Evolutionary conservation across 176 grass and related monocot genomes (phyloP), one percentile per base, ranked within the genome.

Genomic region (Phyllostachys edulis): DNA sequence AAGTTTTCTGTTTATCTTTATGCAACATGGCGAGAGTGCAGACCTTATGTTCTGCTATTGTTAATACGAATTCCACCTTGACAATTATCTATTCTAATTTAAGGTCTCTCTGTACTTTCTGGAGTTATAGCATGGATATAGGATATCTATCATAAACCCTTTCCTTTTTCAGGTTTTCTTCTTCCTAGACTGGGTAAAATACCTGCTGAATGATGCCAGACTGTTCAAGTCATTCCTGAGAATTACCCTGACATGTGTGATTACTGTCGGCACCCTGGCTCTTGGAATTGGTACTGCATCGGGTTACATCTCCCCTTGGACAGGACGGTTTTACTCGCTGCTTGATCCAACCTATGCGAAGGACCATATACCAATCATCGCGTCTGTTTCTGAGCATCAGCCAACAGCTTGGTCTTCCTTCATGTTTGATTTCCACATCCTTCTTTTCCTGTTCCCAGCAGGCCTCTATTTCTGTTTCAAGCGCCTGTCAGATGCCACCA

Each of bases 381-480:
- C 96, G 0, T 99, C 96, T 83, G 96, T 99, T 71, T 99, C 96
- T 37, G 96, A 99, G 88, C 96, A 99, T 92, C 96, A 99, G 73
- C 96, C 96, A 17, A 99, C 96, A 85, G 96, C 96, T 68, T 96
- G 96, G 93, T 99, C 96, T 41, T 99, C 96, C 34, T 99, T 99
- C 84, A 99, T 99, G 96, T 99, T 99, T 83, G 96, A 99, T 77
- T 99, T 99, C 81, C 96, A 99, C 75, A 96, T 99, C 87, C 96
- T 99, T 71, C 96, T 99, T 82, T 96, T 99, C 38, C 88, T 99
- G 45, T 99, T 99, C 62, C 93, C 96, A 44, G 96, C 96, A 9
- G 96, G 96, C 29, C 84, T 99, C 21, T 99, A 99, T 84, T 99
- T 99, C 88, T 99, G 96, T 77, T 99, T 99, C 87, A 96, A 94